phyloP scores from a whole-genome alignment of 2,329 filamentous ascomycete genomes.

The Exserohilum rostratum region DNA sequence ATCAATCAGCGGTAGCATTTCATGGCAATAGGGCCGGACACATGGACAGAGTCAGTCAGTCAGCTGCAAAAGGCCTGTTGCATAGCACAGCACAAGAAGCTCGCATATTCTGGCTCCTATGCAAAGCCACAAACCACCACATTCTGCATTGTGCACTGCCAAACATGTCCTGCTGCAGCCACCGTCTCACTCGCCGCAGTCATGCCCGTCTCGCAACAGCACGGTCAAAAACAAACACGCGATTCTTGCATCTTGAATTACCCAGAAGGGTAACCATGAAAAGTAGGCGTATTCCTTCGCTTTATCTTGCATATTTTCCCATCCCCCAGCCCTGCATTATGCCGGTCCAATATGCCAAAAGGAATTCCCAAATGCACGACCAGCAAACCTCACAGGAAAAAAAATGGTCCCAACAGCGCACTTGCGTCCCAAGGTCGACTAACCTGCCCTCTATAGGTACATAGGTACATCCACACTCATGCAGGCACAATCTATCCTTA shows the following conservation, averaged over 20 bases:
- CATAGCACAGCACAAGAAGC: no score
- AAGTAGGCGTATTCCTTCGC: slow-evolving; percentile 16
- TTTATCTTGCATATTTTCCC: slow-evolving; percentile 5
- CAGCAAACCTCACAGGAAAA: background rate
- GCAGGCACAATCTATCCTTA: no score
- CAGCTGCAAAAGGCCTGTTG: no score
- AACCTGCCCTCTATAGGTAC: no score
- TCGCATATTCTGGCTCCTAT: no score
- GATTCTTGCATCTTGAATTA: background rate
- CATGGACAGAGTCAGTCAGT: no score
- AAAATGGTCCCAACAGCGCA: background rate
- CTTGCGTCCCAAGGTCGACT: no score
- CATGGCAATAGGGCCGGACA: no score
- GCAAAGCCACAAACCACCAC: background rate
- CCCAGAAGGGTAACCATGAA: slow-evolving; percentile 8
- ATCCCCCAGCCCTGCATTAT: background rate
- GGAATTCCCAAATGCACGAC: background rate
- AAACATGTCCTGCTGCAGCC: background rate
- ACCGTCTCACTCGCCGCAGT: background rate
- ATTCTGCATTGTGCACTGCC: background rate
- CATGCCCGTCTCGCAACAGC: background rate
- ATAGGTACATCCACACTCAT: no score
- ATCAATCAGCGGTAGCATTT: background rate
- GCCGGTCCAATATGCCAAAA: background rate
- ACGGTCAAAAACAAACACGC: slow-evolving; percentile 3